A percentile compares a stretch with the other conserved stretches of the same genome.
Evolutionary conservation across 176 grass and related monocot genomes (phyloP).

Genomic region (Aegilops speltoides): DNA sequence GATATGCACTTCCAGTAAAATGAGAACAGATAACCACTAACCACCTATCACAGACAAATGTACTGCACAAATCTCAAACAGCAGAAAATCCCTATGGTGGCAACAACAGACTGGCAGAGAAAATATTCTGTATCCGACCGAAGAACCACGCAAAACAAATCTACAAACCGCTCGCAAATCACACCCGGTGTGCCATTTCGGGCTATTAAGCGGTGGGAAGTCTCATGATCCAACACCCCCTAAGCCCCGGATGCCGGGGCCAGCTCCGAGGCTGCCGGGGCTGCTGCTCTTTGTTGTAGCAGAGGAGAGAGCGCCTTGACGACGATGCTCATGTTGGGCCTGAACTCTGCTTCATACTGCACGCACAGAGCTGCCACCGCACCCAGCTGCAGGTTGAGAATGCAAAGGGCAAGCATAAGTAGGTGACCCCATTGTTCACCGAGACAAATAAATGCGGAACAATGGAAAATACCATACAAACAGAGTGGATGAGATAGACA

Average conservation of each 20-base stretch:
- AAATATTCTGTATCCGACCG: not conserved
- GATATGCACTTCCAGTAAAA: too few relatives aligned
- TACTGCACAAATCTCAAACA: slow-evolving; percentile 24
- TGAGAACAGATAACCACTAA: too few relatives aligned
- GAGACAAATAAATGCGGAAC: not conserved
- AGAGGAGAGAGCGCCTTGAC: slow-evolving; percentile 88
- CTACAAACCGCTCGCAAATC: not conserved
- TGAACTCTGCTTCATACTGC: slow-evolving; percentile 91
- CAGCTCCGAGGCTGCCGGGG: slow-evolving; percentile 12
- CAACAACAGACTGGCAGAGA: too few relatives aligned
- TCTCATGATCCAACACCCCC: not conserved
- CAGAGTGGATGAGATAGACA: not conserved
- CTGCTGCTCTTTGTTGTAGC: slow-evolving; percentile 53
- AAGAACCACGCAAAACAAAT: slow-evolving; percentile 16
- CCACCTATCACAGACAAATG: slow-evolving; percentile 3
- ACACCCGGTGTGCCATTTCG: slow-evolving; percentile 16
- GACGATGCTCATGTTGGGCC: slow-evolving; percentile 90
- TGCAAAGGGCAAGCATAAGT: slow-evolving; percentile 4
- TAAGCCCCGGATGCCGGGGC: slow-evolving; percentile 24
- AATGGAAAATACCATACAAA: not conserved
- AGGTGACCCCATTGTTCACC: slow-evolving; percentile 3
- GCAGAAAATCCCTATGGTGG: too few relatives aligned
- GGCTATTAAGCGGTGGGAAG: not conserved
- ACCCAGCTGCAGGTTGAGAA: slow-evolving; percentile 54
- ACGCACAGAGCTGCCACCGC: slow-evolving; percentile 83